Base-by-base conservation (phyloP, 345 rosid genomes). In the Reutealis trisperma region DNA sequence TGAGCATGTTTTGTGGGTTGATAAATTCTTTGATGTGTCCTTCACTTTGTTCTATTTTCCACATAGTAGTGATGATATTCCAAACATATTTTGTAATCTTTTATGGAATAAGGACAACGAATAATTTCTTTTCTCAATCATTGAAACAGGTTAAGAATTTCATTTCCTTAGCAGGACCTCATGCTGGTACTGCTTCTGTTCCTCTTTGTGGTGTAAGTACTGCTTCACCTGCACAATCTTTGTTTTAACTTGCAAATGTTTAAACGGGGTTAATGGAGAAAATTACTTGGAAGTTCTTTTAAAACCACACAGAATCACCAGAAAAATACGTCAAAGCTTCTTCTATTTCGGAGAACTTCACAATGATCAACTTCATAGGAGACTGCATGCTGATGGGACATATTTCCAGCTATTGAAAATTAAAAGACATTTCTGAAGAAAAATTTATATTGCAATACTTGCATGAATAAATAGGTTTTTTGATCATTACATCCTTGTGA, bases 121-220 rank as follows among this genome's bases (percentile, higher is more conserved):
- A 1, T 30, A 66, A 6, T 73, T 63, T 8, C 25, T 41, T 63
- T 30, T 78, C 45, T 67, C 58, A 78, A 60, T 75, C 59, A 61
- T 34, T 61, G 75, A 70, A 75, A 85, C 89, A 92, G 97, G 94
- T 96, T 44, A 84, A 83, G 81, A 96, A 93, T 83, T 93, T 86
- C 73, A 79, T 96, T 80, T 93, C 99, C 25, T 82, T 96, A 67
- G 99, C 85, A 63, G 99, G 99, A 75, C 99, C 98, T 74, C 98
- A 96, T 85, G 97, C 99, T 82, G 99, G 99, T 21, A 86, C 94
- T 61, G 96, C 99, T 76, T 92, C 99, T 77, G 93, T 95, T 77
- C 98, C 99, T 87, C 85, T 90, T 68, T 95, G 98, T 77, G 97
- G 95, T 78, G 99, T 93, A 88, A 89, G 96, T 87, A 57, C 63